Conservation (phyloP, 805 yeast species). For the Wickerhamiella azymoides region DNA sequence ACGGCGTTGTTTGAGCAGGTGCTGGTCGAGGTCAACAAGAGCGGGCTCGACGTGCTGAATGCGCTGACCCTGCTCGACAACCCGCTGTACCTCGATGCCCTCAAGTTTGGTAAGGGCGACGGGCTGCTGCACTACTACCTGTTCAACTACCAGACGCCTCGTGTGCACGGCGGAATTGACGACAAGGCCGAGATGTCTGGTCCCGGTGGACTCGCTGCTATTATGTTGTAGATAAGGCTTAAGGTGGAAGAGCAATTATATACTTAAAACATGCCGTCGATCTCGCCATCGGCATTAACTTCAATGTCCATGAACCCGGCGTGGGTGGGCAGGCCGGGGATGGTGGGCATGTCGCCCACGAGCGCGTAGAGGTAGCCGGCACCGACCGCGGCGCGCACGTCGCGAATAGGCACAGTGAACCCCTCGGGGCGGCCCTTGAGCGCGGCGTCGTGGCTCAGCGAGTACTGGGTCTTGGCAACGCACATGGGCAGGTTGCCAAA, state of each 20-base stretch:
- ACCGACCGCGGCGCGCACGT: constrained; percentile 86
- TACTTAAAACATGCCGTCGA: constrained; percentile 71
- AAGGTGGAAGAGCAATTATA: neutral
- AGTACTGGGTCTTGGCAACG: constrained; percentile 95
- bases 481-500: constrained; percentile 86
- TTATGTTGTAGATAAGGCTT: constrained; percentile 44
- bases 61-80: constrained; percentile 88
- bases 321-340: constrained; percentile 93
- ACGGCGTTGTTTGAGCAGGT: constrained; percentile 55
- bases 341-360: constrained; percentile 94
- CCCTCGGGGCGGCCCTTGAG: constrained; percentile 93
- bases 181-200: constrained; percentile 37
- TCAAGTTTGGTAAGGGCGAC: constrained; percentile 88
- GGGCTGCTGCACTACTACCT: constrained; percentile 82
- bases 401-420: constrained; percentile 86
- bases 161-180: constrained; percentile 68
- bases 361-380: constrained; percentile 94
- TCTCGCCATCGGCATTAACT: constrained; percentile 77
- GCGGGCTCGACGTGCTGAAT: constrained; percentile 79
- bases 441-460: constrained; percentile 83
- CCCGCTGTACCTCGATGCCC: constrained; percentile 60
- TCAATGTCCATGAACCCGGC: constrained; percentile 97
- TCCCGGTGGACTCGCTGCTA: constrained; percentile 79
- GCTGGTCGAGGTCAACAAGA: constrained; percentile 52
- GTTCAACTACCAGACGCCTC: constrained; percentile 77